These are phyloP conservation scores for Kluyveromyces lactis DNA, from an alignment of 805 yeast species.

Conservation along the genomic window DNA sequence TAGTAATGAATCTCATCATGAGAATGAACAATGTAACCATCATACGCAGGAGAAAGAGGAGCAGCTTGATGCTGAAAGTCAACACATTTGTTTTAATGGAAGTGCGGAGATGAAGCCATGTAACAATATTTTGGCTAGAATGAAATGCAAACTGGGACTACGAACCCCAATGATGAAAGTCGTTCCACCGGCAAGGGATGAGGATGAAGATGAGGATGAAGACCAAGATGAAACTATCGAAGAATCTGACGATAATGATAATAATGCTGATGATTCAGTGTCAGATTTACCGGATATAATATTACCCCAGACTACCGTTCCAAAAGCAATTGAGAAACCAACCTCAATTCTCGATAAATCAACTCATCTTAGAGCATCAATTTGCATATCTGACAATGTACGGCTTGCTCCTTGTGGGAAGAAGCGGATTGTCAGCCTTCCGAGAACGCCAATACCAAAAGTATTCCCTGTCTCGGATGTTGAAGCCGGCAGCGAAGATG, in stretches of 20 bases:
- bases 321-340: no score
- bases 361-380: neutral
- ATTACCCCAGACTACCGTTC: no score
- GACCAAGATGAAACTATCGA: constrained; percentile 2
- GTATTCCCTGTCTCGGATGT: neutral
- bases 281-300: no score
- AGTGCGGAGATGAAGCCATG: constrained; percentile 3
- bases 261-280: no score
- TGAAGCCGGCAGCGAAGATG: neutral
- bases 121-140: neutral
- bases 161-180: constrained; percentile 3
- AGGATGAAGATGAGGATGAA: constrained; percentile 2
- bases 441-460: constrained; percentile 11
- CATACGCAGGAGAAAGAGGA: no score
- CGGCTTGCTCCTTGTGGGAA: neutral
- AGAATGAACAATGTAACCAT: neutral
- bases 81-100: constrained; percentile 1
- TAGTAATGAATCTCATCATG: no score
- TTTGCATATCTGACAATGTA: neutral
- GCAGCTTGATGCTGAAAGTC: no score
- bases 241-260: neutral
- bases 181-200: neutral
- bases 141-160: constrained; percentile 1
- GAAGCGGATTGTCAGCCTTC: constrained; percentile 1
- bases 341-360: neutral